A percentile compares a stretch with the other conserved stretches of the same genome.
phyloP scores from a whole-genome alignment of 1,284 basidiomycete genomes.

The Blastosporella zonata region DNA sequence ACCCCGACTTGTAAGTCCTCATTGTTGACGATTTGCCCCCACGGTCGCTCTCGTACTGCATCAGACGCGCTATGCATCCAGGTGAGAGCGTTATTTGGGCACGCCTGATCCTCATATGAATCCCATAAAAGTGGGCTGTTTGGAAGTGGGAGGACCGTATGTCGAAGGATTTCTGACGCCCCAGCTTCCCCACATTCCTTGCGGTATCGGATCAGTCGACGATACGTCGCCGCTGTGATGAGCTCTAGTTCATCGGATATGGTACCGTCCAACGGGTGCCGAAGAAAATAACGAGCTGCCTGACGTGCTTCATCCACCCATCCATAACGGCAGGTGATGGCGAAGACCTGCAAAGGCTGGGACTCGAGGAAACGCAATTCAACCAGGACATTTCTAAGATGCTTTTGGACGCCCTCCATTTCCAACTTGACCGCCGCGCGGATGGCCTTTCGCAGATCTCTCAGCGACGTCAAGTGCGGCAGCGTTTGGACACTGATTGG shows the following conservation, averaged over 20 bases:
- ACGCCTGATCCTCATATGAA: too few relatives aligned
- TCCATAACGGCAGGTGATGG: slow-evolving; percentile 45
- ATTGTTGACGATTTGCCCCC: slow-evolving; percentile 29
- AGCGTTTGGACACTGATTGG: slow-evolving; percentile 30
- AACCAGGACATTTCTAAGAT: slow-evolving; percentile 26
- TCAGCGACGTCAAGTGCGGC: slow-evolving; percentile 26
- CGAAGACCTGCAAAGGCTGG: slow-evolving; percentile 49
- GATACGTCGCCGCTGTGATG: slow-evolving; percentile 44
- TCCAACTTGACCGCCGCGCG: slow-evolving; percentile 35
- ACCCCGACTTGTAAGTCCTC: slow-evolving; percentile 25
- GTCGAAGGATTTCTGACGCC: not conserved
- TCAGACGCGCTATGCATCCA: slow-evolving; percentile 28
- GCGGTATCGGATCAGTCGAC: slow-evolving; percentile 44
- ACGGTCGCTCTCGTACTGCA: slow-evolving; percentile 25
- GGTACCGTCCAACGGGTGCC: slow-evolving; percentile 34
- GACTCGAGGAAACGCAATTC: slow-evolving; percentile 36
- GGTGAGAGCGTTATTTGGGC: slow-evolving; percentile 9
- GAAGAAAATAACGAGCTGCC: slow-evolving; percentile 33
- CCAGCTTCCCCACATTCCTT: slow-evolving; percentile 38
- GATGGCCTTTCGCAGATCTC: slow-evolving; percentile 28
- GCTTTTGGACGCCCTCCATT: slow-evolving; percentile 31
- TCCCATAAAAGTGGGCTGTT: too few relatives aligned
- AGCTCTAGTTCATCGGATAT: slow-evolving; percentile 37
- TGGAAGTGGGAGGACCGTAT: not conserved
- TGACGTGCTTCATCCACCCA: slow-evolving; percentile 39